Base-by-base conservation (phyloP, 169 alveolate genomes). In the Cryptosporidium andersoni region DNA sequence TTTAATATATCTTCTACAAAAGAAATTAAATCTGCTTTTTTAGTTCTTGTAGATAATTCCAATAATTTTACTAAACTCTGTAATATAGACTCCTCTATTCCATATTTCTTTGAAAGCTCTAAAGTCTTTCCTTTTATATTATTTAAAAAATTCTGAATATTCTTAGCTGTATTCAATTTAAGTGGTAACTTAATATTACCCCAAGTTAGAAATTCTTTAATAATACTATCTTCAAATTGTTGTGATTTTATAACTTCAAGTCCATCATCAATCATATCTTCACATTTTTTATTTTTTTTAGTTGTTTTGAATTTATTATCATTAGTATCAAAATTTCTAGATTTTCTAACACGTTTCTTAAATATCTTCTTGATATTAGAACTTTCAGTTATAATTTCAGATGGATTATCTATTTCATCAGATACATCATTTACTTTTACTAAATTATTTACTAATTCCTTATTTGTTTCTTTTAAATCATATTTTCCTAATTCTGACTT, bases 181-280 rank as follows among this genome's bases (percentile, higher is more conserved):
- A 74, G 43, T 16, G 85, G 85, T 3, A 58, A 39, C 3, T 49
- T 34, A 43, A 74, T 34, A 7, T 68, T 68, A 37, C 85, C 85
- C 85, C 85, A 74, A 45, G 55, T 68, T 39, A 74, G 48, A 25
- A 74, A 37, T 42, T 6, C 4, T 4, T 42, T 8, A 64, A 64
- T 40, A 45, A 40, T 64, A 6, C 43, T 56, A 6, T 64, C 43
- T 45, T 40, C n/a, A 12, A 16, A 52, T 37, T 16, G 14, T 9
- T 37, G 2, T 2, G 14, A 6, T 14, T 16, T 14, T 64, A 37
- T 6, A 5, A 4, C 43, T 14, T 64, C 62, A 14, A 5, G 37
- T 45, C 42, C 1, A 64, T n/a, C n/a, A 14, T 37, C 67, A 37
- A 8, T 47, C 14, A 8, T 40, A 4, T 14, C 58, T 37, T 34